Evolutionary conservation across 1,139 yeast species (phyloP), one percentile per base, ranked within the genome.

Genomic region (Taphrina populina): DNA sequence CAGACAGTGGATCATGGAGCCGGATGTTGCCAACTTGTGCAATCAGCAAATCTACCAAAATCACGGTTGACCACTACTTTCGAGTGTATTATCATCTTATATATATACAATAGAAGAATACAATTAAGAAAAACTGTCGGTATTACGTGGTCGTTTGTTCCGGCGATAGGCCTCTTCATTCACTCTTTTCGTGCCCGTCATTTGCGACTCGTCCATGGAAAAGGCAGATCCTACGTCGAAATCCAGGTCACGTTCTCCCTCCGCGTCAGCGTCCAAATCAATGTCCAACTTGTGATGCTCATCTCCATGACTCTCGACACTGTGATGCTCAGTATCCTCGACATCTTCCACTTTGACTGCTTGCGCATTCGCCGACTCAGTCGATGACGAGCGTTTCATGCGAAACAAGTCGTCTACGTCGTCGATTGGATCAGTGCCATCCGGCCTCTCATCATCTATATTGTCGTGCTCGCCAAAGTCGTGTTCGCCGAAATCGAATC

Each of bases 221-320:
- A 30, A 30, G 10, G 10, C 19, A 5, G 29, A 45, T 11, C 34
- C 46, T 24, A 17, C 39, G 17, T 21, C 46, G n/a, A 32, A 32
- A 10, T 30, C 17, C 39, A 26, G 20, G 10, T 49, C 46, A 17
- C 21, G 46, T 15, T 49, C 27, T 11, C 27, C 40, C 15, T 17
- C 26, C 4, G 45, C 39, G 27, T 39, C 46, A 13, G 39, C 27
- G 17, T 49, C 54, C 32, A 39, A 24, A 24, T 39, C 45, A 17
- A 49, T 13, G 24, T 49, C 54, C 36, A 47, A 20, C 6, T 35
- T 35, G n/a, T 27, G 41, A 5, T 39, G 44, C 3, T 29, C 34
- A 2, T 26, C 36, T 5, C 17, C 35, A n/a, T 24, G 24, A n/a
- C 8, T 40, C 21, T 39, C 54, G 26, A 15, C 46, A 11, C 20